These are phyloP conservation scores for Chaetoceros muelleri DNA, from an alignment of 108 stramenopile species.

Conservation along the genomic window DNA sequence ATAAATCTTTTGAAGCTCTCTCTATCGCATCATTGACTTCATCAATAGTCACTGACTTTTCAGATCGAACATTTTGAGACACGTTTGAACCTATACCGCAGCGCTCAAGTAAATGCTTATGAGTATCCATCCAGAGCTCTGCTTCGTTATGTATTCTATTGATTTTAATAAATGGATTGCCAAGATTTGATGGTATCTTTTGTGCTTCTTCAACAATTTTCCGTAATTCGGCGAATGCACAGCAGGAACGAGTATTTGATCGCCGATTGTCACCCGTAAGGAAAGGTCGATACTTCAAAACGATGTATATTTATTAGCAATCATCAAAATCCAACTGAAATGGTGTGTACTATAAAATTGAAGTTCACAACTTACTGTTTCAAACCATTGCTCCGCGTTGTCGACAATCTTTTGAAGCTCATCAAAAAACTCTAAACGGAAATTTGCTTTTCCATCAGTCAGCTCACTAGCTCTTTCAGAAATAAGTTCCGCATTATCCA, in stretches of 20 bases:
- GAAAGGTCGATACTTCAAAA: slow-evolving; percentile 34
- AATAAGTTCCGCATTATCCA: slow-evolving; percentile 42
- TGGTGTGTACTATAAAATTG: not conserved
- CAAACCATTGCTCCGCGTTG: slow-evolving; percentile 54
- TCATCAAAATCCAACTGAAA: slow-evolving; percentile 2
- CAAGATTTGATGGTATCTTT: slow-evolving; percentile 51
- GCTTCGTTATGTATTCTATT: slow-evolving; percentile 44
- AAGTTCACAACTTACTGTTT: slow-evolving; percentile 29
- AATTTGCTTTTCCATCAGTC: slow-evolving; percentile 27
- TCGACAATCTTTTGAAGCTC: slow-evolving; percentile 39
- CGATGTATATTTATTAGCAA: not conserved
- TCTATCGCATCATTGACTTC: slow-evolving; percentile 31
- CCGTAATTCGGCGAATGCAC: slow-evolving; percentile 41
- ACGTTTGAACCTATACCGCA: slow-evolving; percentile 30
- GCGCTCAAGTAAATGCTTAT: slow-evolving; percentile 24
- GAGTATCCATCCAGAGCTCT: slow-evolving; percentile 48
- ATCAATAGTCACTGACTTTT: slow-evolving; percentile 9
- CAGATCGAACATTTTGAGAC: slow-evolving; percentile 4
- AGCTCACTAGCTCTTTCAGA: slow-evolving; percentile 41
- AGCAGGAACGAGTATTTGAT: slow-evolving; percentile 22
- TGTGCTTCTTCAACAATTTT: slow-evolving; percentile 40
- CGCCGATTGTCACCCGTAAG: slow-evolving; percentile 53
- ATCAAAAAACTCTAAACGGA: slow-evolving; percentile 45
- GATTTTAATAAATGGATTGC: slow-evolving; percentile 44
- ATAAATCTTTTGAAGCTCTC: slow-evolving; percentile 36